A percentile compares a stretch with the other conserved stretches of the same genome.
phyloP scores from a whole-genome alignment of 1,139 yeast genomes.

The Hemisphaericaspora subhashii region DNA sequence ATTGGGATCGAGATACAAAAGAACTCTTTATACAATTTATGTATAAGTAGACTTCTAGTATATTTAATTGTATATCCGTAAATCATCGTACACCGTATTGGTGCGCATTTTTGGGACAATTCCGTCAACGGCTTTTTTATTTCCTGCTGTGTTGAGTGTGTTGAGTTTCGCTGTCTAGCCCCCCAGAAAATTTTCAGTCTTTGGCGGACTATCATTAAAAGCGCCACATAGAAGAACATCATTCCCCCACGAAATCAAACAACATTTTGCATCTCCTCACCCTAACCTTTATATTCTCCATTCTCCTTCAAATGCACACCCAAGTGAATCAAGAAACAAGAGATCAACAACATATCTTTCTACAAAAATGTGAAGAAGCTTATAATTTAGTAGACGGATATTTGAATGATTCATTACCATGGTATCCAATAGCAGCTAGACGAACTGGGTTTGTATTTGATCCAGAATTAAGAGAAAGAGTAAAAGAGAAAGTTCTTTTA shows the following conservation, averaged over 20 bases:
- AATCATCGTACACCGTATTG: no score
- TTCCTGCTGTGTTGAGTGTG: no score
- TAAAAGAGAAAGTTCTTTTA: slow-evolving; percentile 30
- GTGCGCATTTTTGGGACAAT: background rate
- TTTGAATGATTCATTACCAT: slow-evolving; percentile 30
- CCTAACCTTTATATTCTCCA: no score
- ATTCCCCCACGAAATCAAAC: no score
- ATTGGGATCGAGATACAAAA: slow-evolving; percentile 67
- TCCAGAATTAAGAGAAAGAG: slow-evolving; percentile 24
- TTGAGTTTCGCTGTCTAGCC: no score
- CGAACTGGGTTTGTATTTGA: slow-evolving; percentile 23
- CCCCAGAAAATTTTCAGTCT: slow-evolving; percentile 1
- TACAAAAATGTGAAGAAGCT: slow-evolving; percentile 33
- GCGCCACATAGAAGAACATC: no score
- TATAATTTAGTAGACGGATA: slow-evolving; percentile 33
- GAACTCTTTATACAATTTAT: slow-evolving; percentile 71
- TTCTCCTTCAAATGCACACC: slow-evolving; percentile 5
- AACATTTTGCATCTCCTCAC: no score
- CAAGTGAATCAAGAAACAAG: slow-evolving; percentile 9
- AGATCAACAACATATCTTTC: slow-evolving; percentile 16
- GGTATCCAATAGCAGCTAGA: slow-evolving; percentile 25
- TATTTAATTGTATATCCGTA: background rate
- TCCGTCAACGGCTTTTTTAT: no score
- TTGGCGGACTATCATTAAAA: no score
- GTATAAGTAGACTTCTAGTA: slow-evolving; percentile 31